phyloP scores from a whole-genome alignment of 441 rosid genomes.

The Daphne laureola region DNA sequence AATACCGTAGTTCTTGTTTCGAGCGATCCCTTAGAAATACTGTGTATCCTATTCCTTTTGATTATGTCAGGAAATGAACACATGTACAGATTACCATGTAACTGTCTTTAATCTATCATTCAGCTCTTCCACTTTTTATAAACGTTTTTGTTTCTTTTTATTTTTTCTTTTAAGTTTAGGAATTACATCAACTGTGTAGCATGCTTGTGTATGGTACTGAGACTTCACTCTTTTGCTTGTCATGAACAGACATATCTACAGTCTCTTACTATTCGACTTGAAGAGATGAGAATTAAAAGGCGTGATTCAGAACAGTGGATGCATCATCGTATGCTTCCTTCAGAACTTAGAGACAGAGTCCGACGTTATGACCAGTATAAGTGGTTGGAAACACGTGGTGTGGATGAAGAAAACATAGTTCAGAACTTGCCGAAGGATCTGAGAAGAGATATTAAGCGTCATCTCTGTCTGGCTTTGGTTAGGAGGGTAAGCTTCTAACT shows the following conservation, averaged over 20 bases:
- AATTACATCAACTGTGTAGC: too few species aligned
- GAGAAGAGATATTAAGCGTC: conserved; percentile 90
- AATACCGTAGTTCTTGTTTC: too few species aligned
- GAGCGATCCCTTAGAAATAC: too few species aligned
- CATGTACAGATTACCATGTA: too few species aligned
- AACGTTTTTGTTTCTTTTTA: too few species aligned
- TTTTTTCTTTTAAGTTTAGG: too few species aligned
- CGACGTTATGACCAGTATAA: conserved; percentile 95
- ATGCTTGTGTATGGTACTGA: conserved; percentile 2
- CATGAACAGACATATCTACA: conserved; percentile 86
- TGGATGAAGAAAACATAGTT: conserved; percentile 81
- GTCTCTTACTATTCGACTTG: conserved; percentile 86
- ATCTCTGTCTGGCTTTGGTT: conserved; percentile 88
- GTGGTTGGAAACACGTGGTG: conserved; percentile 98
- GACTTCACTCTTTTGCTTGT: conserved; percentile 5
- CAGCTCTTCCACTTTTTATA: too few species aligned
- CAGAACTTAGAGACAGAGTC: conserved; percentile 81
- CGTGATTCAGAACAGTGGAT: conserved; percentile 99
- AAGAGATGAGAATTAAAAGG: conserved; percentile 98
- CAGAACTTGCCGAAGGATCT: conserved; percentile 93
- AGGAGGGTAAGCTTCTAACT: conserved; percentile 56
- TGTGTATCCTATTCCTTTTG: too few species aligned
- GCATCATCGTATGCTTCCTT: conserved; percentile 94
- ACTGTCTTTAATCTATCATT: too few species aligned
- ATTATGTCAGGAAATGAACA: too few species aligned